These are phyloP conservation scores for Saccharomycopsis javanensis DNA, from an alignment of 805 yeast genomes.

Conservation along the genomic window DNA sequence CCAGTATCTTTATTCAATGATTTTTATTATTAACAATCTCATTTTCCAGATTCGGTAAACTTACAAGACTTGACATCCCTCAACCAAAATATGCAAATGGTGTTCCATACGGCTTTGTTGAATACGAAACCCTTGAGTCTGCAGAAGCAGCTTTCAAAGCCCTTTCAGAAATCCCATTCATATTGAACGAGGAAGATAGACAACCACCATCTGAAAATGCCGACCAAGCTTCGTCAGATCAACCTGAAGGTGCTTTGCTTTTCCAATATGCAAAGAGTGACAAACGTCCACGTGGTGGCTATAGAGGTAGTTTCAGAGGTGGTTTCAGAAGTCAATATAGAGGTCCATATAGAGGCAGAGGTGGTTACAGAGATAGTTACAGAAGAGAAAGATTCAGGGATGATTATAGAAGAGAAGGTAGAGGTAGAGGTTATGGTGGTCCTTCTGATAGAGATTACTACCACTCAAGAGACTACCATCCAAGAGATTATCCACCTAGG, in stretches of 20 bases:
- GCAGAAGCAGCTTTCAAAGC: constrained; percentile 44
- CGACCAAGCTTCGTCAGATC: background rate
- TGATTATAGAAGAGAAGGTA: constrained; percentile 10
- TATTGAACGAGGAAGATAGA: constrained; percentile 15
- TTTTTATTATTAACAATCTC: background rate
- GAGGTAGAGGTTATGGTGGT: constrained; percentile 6
- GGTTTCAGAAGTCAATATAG: constrained; percentile 11
- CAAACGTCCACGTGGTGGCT: constrained; percentile 18
- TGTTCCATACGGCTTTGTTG: constrained; percentile 55
- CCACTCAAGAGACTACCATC: background rate
- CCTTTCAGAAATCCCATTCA: constrained; percentile 20
- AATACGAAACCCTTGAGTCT: constrained; percentile 41
- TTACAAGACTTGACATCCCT: constrained; percentile 51
- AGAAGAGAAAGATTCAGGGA: constrained; percentile 9
- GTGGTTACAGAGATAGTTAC: constrained; percentile 8
- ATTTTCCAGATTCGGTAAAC: constrained; percentile 39
- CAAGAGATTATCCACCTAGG: background rate
- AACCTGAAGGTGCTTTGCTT: constrained; percentile 17
- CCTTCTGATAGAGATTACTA: constrained; percentile 4
- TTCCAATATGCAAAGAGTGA: constrained; percentile 18
- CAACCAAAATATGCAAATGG: constrained; percentile 54
- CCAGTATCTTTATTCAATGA: background rate
- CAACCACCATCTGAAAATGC: constrained; percentile 1
- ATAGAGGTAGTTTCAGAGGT: constrained; percentile 10
- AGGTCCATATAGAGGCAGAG: constrained; percentile 12